Base-by-base conservation (phyloP, 306 rosid species). In the Citrullus amarus region DNA sequence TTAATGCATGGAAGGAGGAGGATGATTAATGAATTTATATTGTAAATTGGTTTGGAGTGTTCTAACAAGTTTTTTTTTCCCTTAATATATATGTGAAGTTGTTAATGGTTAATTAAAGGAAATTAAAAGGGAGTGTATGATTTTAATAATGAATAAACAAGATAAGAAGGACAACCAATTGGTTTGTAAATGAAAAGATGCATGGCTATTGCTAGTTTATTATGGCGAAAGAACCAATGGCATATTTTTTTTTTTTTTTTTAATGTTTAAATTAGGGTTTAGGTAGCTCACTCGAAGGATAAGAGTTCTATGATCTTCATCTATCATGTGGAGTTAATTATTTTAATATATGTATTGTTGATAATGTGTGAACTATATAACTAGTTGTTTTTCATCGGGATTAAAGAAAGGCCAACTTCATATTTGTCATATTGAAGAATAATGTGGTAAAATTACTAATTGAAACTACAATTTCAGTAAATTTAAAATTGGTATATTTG, bases 171-270 rank as follows among this genome's bases (percentile, higher is more conserved):
- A 66, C 73, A 39, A 77, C 11, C 56, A 75, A 66, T 75, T 81
- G 75, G 69, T 76, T 43, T 84, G 71, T 46, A 51, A 95, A 93
- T 81, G 89, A 80, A 91, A 93, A 91, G 97, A 93, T 80, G 74
- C 43, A 65, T 65, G 46, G 22, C 71, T 36, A 15, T 60, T 7
- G 39, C 67, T 61, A 28, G 18, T 14, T 51, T 61, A 18, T 11
- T 69, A 39, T 76, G 22, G 56, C 75, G 32, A 79, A 78, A 79
- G 69, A 78, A 81, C 65, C 74, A 83, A 80, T 54, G 66, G 74
- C 72, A 59, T 63, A 22, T 22, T 22, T 22, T 22, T 22, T 22
- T 22, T 25, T 25, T 25, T 25, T 76, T 82, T 87, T 70, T 85
- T 82, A 43, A 65, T 58, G 81, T 71, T 86, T 83, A 74, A 77